Conservation (phyloP, 2,329 filamentous ascomycete genomes). For the Periglandula ipomoeae region DNA sequence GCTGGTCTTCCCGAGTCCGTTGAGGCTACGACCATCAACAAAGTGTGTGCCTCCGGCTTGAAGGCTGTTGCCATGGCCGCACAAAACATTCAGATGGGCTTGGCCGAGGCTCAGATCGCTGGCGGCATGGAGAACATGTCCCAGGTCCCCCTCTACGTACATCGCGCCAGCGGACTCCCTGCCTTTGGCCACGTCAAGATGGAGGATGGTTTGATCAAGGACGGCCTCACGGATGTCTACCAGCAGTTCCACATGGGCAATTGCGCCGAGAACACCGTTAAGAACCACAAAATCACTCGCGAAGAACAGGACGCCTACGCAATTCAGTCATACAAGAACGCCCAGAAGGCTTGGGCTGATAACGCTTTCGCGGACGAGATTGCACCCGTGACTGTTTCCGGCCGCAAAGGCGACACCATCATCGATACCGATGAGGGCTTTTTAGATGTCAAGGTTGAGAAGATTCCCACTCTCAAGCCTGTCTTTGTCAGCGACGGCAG, state of each 20-base stretch:
- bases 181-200: slow-evolving; percentile 80
- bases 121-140: slow-evolving; percentile 99
- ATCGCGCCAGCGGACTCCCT: slow-evolving; percentile 71
- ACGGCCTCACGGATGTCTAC: slow-evolving; percentile 93
- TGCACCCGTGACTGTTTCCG: slow-evolving; percentile 74
- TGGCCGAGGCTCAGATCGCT: slow-evolving; percentile 80
- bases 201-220: slow-evolving; percentile 88
- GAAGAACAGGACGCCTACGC: slow-evolving; percentile 89
- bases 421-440: slow-evolving; percentile 84
- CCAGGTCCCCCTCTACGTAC: slow-evolving; percentile 81
- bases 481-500: slow-evolving; percentile 81
- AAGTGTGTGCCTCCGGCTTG: slow-evolving; percentile 91
- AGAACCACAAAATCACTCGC: slow-evolving; percentile 70
- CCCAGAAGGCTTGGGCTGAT: slow-evolving; percentile 80
- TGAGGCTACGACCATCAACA: slow-evolving; percentile 92
- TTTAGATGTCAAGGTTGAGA: slow-evolving; percentile 77
- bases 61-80: slow-evolving; percentile 88
- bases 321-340: slow-evolving; percentile 78
- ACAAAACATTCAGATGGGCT: slow-evolving; percentile 87
- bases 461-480: slow-evolving; percentile 77
- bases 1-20: slow-evolving; percentile 73
- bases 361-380: slow-evolving; percentile 85
- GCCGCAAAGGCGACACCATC: slow-evolving; percentile 72
- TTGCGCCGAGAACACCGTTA: slow-evolving; percentile 89
- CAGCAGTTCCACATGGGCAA: slow-evolving; percentile 97